phyloP scores from a whole-genome alignment of 2,329 filamentous ascomycete genomes.

The Elsinoe perseae region DNA sequence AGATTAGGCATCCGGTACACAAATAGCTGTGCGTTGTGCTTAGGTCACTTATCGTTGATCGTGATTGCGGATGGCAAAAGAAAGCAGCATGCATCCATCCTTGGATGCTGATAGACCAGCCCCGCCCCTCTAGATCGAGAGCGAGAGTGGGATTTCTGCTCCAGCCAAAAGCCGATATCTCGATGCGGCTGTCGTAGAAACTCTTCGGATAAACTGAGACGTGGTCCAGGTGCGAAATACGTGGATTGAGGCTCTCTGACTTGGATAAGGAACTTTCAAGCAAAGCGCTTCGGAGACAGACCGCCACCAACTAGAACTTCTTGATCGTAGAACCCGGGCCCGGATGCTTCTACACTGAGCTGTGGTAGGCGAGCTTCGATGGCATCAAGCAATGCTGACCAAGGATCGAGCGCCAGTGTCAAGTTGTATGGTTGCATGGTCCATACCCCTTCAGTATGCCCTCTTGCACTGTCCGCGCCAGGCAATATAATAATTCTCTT shows the following conservation, averaged over 20 bases:
- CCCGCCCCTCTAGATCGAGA: not conserved
- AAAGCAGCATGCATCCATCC: too few relatives aligned
- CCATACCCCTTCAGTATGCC: conserved; percentile 25
- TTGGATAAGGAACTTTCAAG: conserved; percentile 27
- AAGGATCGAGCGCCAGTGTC: conserved; percentile 24
- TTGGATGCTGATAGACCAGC: too few relatives aligned
- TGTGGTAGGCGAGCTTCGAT: conserved; percentile 23
- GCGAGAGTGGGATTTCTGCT: not conserved
- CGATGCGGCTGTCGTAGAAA: conserved; percentile 27
- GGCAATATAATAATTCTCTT: conserved; percentile 28
- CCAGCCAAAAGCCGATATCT: conserved; percentile 24
- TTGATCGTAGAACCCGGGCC: not conserved
- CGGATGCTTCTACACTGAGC: too few relatives aligned
- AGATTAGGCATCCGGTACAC: not conserved
- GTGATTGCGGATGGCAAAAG: too few relatives aligned
- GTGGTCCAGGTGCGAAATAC: conserved; percentile 29
- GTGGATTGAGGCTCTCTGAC: conserved; percentile 27
- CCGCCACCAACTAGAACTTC: conserved; percentile 22
- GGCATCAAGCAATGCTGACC: conserved; percentile 26
- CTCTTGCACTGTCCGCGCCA: not conserved
- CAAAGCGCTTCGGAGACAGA: conserved; percentile 20
- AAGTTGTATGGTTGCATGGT: conserved; percentile 28
- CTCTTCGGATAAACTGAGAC: conserved; percentile 29
- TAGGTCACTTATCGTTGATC: not conserved
- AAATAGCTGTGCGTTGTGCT: not conserved